Base-by-base conservation (phyloP, 1,139 yeast genomes). In the Candida albicans region DNA sequence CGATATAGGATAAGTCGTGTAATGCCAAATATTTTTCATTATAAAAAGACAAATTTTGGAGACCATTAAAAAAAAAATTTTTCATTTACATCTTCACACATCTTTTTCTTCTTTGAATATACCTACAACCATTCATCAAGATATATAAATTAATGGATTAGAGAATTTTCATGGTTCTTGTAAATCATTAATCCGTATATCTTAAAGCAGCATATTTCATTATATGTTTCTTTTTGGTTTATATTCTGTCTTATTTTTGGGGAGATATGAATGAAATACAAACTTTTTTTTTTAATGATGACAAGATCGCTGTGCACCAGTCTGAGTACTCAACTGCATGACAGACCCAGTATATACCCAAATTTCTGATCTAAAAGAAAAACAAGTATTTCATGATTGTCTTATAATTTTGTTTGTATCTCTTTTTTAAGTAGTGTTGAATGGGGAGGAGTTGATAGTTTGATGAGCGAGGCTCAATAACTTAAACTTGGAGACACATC, bases 301-400 rank as follows among this genome's bases (percentile, higher is more conserved):
- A 68, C 71, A 66, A 65, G 42, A 37, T 42, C 68, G 74, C 74
- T 68, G 74, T 68, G 74, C 74, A 68, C 74, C 74, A 68, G 73
- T 68, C 74, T 67, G 74, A 68, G 65, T 61, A 64, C 69, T 64
- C 68, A 57, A 55, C 43, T 56, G 48, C 58, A 68, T 68, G 74
- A 68, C 62, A 67, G 74, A 68, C 68, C 62, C 65, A 67, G 71
- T 67, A 68, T 62, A 67, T 64, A 68, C 74, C 74, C 73, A 68
- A 63, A 67, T 64, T 59, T 65, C 74, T 68, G 74, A 68, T 52
- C 38, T 27, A 35, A 35, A 35, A 28, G 28, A 12, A 33, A 33
- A 13, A 27, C 10, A 27, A n/a, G 29, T 10, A 18, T 18, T 18
- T 18, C 22, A 18, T 18, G 22, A 10, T 27, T 27, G n/a, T 27